A percentile compares a stretch with the other conserved stretches of the same genome.
Conservation (phyloP, 805 yeast genomes). For the Wickerhamiella nectarea region DNA sequence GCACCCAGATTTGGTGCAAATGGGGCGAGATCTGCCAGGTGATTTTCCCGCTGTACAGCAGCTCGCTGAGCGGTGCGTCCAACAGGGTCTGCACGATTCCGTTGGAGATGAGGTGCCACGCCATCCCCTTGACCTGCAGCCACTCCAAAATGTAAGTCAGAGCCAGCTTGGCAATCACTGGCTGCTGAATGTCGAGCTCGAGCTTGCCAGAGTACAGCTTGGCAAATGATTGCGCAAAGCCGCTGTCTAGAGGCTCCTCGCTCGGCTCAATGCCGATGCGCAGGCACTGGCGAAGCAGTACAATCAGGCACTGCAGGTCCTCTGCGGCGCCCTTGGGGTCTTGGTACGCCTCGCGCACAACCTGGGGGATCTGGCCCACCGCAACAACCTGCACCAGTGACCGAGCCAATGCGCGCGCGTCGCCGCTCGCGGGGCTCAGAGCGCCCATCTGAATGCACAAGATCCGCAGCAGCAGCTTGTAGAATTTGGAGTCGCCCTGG, state of each 20-base stretch:
- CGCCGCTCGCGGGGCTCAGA: not conserved
- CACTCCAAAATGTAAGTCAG: constrained; percentile 57
- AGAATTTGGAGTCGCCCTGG: constrained; percentile 20
- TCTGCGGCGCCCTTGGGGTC: constrained; percentile 5
- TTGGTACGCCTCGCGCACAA: not conserved
- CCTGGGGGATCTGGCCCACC: constrained; percentile 2
- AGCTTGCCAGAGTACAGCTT: constrained; percentile 52
- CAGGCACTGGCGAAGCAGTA: not conserved
- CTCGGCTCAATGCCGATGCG: not conserved
- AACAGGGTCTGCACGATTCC: constrained; percentile 57
- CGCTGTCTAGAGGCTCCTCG: not conserved
- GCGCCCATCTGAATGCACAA: constrained; percentile 6
- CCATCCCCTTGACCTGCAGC: constrained; percentile 45
- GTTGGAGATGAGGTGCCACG: constrained; percentile 46
- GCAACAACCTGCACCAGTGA: not conserved
- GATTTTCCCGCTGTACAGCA: constrained; percentile 53
- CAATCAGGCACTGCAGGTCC: constrained; percentile 2
- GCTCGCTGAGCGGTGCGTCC: constrained; percentile 59
- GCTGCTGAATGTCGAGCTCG: constrained; percentile 43
- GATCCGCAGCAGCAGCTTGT: constrained; percentile 22
- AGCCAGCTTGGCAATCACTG: constrained; percentile 57
- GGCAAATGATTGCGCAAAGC: not conserved
- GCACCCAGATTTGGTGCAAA: constrained; percentile 71
- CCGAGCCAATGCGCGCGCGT: not conserved
- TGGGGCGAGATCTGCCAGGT: constrained; percentile 38